Evolutionary conservation across 352 stramenopile species (phyloP).

Genomic region (Achlya hypogyna): DNA sequence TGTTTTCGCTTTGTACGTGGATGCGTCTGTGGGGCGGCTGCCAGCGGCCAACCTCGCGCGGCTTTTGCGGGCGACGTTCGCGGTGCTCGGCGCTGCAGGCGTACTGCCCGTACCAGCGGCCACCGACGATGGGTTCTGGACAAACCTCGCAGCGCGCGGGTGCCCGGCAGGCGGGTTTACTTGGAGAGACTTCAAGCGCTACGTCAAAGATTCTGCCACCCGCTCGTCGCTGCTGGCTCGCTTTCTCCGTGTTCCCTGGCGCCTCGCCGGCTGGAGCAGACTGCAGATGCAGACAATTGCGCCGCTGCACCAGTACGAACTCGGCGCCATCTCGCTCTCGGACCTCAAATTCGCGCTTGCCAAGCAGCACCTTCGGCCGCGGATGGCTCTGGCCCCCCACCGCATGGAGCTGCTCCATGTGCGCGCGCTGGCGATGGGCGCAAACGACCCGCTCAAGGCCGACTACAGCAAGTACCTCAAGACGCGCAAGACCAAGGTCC

Average conservation of each 20-base stretch:
- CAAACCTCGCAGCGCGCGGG: not conserved
- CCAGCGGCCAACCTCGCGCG: conserved; percentile 12
- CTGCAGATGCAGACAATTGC: conserved; percentile 83
- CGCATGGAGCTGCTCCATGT: conserved; percentile 80
- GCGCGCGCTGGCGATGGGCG: conserved; percentile 79
- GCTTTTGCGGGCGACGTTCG: conserved; percentile 14
- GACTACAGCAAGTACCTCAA: conserved; percentile 89
- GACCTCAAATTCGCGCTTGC: conserved; percentile 82
- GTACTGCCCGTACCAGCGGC: not conserved
- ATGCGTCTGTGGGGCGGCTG: not conserved
- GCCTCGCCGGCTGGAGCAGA: conserved; percentile 66
- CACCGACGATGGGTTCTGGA: not conserved
- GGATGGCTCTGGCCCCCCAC: conserved; percentile 47
- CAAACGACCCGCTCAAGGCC: conserved; percentile 87
- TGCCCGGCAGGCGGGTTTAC: conserved; percentile 53
- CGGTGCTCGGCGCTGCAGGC: conserved; percentile 1
- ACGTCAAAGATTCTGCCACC: conserved; percentile 41
- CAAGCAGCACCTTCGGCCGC: conserved; percentile 35
- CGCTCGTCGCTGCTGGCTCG: conserved; percentile 60
- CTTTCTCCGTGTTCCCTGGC: conserved; percentile 57
- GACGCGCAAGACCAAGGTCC: conserved; percentile 46
- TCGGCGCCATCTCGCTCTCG: conserved; percentile 80
- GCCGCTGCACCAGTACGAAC: conserved; percentile 73
- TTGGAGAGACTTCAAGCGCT: conserved; percentile 58
- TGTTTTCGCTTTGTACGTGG: conserved; percentile 60